phyloP scores from a whole-genome alignment of 1,284 basidiomycete genomes.

The Fomitopsis pinicola region DNA sequence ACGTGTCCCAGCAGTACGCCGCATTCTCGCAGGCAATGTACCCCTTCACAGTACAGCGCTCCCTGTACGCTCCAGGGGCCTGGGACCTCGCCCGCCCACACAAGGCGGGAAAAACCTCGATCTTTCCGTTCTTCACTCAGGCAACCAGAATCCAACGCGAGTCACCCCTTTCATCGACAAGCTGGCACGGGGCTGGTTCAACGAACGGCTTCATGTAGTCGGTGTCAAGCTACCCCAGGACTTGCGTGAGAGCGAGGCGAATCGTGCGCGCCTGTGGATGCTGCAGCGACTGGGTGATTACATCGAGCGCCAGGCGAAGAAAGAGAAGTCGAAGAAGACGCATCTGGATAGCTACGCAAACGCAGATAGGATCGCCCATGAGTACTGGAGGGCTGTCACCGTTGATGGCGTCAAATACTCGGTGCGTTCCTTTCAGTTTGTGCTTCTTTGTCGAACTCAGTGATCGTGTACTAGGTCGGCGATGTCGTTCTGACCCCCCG shows the following conservation, averaged over 20 bases:
- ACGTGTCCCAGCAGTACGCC: background rate
- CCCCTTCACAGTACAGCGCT: background rate
- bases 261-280: slow-evolving; percentile 7
- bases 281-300: slow-evolving; percentile 7
- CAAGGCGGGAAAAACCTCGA: slow-evolving; percentile 39
- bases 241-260: slow-evolving; percentile 5
- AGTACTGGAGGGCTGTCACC: slow-evolving; percentile 24
- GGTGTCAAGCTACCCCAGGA: slow-evolving; percentile 31
- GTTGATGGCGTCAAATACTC: slow-evolving; percentile 35
- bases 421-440: slow-evolving; percentile 21
- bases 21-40: background rate
- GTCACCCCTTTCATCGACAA: slow-evolving; percentile 55
- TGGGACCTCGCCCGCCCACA: background rate
- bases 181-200: slow-evolving; percentile 46
- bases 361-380: slow-evolving; percentile 7
- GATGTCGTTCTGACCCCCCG: slow-evolving; percentile 50
- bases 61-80: background rate
- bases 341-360: background rate
- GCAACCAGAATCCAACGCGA: slow-evolving; percentile 51
- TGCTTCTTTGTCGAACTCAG: background rate
- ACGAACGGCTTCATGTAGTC: slow-evolving; percentile 47
- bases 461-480: slow-evolving; percentile 39
- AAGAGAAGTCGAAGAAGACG: slow-evolving; percentile 1
- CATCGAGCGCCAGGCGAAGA: slow-evolving; percentile 1
- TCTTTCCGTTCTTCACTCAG: slow-evolving; percentile 44